These are phyloP conservation scores for Puccinia hordei DNA, from an alignment of 1,284 basidiomycete species.

Conservation along the genomic window DNA sequence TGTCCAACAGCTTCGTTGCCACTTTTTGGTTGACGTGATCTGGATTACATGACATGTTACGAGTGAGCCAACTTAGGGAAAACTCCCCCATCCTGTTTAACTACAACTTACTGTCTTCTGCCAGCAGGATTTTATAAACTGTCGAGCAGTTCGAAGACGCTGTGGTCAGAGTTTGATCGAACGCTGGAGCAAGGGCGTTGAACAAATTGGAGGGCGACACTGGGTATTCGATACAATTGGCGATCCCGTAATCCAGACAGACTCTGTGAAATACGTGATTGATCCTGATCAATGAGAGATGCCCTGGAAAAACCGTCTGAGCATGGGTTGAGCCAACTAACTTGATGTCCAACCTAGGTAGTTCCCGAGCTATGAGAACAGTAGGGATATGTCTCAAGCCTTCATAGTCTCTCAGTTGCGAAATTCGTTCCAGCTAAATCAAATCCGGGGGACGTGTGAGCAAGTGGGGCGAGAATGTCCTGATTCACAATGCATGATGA, in stretches of 20 bases:
- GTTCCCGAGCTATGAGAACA: constrained; percentile 78
- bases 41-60: background rate
- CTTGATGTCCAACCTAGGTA: constrained; percentile 58
- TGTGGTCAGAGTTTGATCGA: constrained; percentile 87
- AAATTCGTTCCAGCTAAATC: constrained; percentile 81
- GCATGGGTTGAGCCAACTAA: constrained; percentile 14
- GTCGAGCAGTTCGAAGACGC: constrained; percentile 77
- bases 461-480: constrained; percentile 76
- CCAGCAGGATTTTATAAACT: constrained; percentile 88
- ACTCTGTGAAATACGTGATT: constrained; percentile 57
- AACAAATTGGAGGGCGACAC: constrained; percentile 84
- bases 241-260: constrained; percentile 87
- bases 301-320: background rate
- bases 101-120: constrained; percentile 72
- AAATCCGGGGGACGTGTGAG: constrained; percentile 61
- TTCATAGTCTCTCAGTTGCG: constrained; percentile 85
- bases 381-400: constrained; percentile 95
- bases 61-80: background rate
- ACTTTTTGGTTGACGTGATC: constrained; percentile 94
- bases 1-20: constrained; percentile 94
- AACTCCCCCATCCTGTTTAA: background rate
- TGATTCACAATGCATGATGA: constrained; percentile 65
- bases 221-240: constrained; percentile 86
- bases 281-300: background rate
- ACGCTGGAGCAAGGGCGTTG: constrained; percentile 86